Conservation (phyloP, 139 green algal species). For the Gonium pectorale region DNA sequence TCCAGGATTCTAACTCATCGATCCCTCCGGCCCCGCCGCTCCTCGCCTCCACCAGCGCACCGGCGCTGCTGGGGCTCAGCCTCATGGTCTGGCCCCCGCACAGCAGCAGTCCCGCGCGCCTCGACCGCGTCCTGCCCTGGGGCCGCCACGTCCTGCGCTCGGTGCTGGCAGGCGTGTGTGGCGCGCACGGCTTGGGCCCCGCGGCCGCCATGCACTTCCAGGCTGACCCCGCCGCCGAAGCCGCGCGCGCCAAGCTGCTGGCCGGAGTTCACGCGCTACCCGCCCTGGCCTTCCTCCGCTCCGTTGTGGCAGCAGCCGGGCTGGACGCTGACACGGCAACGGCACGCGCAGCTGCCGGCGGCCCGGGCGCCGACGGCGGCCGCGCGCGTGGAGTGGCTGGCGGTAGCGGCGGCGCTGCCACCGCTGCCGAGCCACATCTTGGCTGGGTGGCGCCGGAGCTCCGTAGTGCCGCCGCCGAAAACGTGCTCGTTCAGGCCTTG, state of each 20-base stretch:
- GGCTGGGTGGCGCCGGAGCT: neutral
- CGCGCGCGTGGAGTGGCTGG: neutral
- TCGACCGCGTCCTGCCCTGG: neutral
- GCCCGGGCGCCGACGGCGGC: neutral
- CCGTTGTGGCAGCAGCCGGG: too few relatives aligned
- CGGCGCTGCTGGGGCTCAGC: constrained; percentile 17
- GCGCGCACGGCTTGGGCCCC: neutral
- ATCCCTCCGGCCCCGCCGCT: too few relatives aligned
- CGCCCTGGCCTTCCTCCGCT: neutral
- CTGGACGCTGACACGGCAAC: neutral
- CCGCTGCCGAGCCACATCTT: neutral
- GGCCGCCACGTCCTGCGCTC: neutral
- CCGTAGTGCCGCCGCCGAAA: neutral
- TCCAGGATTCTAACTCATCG: too few relatives aligned
- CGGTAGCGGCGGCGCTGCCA: neutral
- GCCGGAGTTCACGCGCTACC: neutral
- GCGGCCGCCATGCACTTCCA: neutral
- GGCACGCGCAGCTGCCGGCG: neutral
- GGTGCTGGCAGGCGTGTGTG: neutral
- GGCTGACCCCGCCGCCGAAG: neutral
- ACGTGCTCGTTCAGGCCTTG: constrained; percentile 19
- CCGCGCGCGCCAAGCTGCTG: neutral
- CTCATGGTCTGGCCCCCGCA: neutral
- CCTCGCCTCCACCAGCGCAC: neutral
- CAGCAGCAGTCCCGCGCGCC: neutral